A percentile compares a stretch with the other conserved stretches of the same genome.
These are phyloP conservation scores for Dryas drummondii DNA, from an alignment of 306 rosid genomes.

Conservation along the genomic window DNA sequence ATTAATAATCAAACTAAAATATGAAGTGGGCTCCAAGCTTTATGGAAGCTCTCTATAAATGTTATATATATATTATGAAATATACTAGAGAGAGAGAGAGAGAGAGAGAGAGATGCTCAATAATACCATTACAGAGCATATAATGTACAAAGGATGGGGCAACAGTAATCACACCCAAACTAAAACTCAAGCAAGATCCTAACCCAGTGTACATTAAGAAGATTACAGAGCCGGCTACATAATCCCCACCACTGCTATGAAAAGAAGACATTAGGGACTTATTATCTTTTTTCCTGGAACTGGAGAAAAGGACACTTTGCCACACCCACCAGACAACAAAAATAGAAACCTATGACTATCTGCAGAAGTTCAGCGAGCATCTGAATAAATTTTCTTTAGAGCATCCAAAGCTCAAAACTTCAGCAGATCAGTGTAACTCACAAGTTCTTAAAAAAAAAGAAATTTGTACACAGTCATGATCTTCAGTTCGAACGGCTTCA, in stretches of 20 bases:
- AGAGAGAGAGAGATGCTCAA: neutral
- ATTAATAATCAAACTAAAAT: no score
- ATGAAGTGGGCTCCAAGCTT: no score
- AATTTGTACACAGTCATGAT: neutral
- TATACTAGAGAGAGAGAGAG: neutral
- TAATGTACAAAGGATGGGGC: conserved; percentile 9
- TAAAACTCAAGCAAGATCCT: conserved; percentile 3
- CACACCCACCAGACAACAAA: conserved; percentile 1
- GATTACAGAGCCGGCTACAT: neutral
- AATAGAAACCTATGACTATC: neutral
- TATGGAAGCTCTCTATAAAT: no score
- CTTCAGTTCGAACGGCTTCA: conserved; percentile 16
- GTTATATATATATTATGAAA: no score
- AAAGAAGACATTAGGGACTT: neutral
- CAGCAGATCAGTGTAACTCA: neutral
- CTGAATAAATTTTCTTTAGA: conserved; percentile 4
- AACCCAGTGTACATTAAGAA: neutral
- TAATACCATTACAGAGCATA: conserved; percentile 15
- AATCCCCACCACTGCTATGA: neutral
- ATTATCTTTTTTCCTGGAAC: neutral
- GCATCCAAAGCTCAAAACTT: conserved; percentile 2
- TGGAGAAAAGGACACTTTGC: neutral
- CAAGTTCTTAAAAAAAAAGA: neutral
- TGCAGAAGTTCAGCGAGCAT: conserved; percentile 2
- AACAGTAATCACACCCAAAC: neutral